phyloP scores from a whole-genome alignment of 768 basidiomycete species.

The Termitomyces bulborhizus region DNA sequence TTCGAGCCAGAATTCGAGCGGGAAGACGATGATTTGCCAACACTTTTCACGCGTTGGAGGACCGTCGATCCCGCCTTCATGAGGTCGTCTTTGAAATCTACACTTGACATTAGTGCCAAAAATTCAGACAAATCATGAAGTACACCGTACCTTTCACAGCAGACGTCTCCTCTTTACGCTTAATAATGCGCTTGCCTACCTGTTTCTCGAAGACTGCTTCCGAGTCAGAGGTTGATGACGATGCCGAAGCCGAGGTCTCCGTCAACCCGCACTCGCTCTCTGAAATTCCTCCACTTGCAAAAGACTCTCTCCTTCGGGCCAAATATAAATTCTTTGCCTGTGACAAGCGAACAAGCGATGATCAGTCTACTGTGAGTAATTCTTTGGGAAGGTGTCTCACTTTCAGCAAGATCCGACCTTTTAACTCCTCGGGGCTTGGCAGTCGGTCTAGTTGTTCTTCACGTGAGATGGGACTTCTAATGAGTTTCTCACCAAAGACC shows the following conservation, averaged over 20 bases:
- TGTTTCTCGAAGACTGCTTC: conserved; percentile 21
- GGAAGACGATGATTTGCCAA: conserved; percentile 18
- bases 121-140: background rate
- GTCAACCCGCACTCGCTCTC: conserved; percentile 18
- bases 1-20: conserved; percentile 8
- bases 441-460: conserved; percentile 47
- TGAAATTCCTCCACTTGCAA: conserved; percentile 7
- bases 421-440: conserved; percentile 87
- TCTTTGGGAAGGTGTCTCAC: conserved; percentile 26
- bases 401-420: conserved; percentile 79
- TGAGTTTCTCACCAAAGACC: conserved; percentile 38
- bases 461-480: conserved; percentile 18
- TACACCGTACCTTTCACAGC: conserved; percentile 24
- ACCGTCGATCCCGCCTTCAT: conserved; percentile 33
- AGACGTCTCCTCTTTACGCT: conserved; percentile 18
- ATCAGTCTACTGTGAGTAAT: background rate
- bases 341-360: background rate
- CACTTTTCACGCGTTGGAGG: conserved; percentile 34
- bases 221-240: conserved; percentile 31
- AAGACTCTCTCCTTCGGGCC: conserved; percentile 14
- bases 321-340: conserved; percentile 78
- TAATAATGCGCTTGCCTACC: conserved; percentile 12
- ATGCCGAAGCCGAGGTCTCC: conserved; percentile 17
- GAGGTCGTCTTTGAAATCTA: conserved; percentile 25
- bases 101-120: background rate